Base-by-base conservation (phyloP, 768 basidiomycete genomes). In the Psilocybe tampanensis region DNA sequence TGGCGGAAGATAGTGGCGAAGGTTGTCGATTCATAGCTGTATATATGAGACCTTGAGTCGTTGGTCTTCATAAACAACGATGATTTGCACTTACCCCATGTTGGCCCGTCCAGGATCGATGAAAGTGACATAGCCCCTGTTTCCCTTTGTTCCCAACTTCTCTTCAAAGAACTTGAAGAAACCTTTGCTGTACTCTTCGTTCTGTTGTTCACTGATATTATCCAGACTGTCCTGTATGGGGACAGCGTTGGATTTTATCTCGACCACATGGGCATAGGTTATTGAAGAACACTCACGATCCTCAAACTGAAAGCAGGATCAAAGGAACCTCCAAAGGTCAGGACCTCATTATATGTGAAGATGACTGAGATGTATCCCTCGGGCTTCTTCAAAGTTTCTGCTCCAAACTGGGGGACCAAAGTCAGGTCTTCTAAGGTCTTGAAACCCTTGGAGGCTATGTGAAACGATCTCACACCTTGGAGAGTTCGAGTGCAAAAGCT, bases 231-330 rank as follows among this genome's bases (percentile, higher is more conserved):
- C 74, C 89, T 90, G 55, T 22, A 24, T 7, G 23, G 29, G 5
- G 29, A 29, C 9, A 9, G 29, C 29, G 29, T 29, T 29, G 29
- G 44, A 29, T 13, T 3, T 44, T 44, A 44, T 32, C 34, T 23
- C 29, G 34, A 3, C 22, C n/a, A 44, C 29, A 43, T n/a, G 43
- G 21, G 8, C 19, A 23, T 3, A 8, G 18, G 22, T 7, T 21
- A 8, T 12, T 32, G 47, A 12, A 5, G 19, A 6, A 23, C 8
- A 75, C 87, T 52, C 57, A 90, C 89, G 56, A 88, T 71, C 44
- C 68, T 70, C 52, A 90, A 71, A 48, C 80, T 72, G 70, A 88
- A 81, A 3, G 87, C 84, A 18, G 88, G 88, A 15, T 89, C 87
- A 52, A 87, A 81, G 3, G 81, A 81, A 13, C 88, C 88, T 18